These are phyloP conservation scores for Prinsepia uniflora DNA, from an alignment of 306 rosid species.

Conservation along the genomic window DNA sequence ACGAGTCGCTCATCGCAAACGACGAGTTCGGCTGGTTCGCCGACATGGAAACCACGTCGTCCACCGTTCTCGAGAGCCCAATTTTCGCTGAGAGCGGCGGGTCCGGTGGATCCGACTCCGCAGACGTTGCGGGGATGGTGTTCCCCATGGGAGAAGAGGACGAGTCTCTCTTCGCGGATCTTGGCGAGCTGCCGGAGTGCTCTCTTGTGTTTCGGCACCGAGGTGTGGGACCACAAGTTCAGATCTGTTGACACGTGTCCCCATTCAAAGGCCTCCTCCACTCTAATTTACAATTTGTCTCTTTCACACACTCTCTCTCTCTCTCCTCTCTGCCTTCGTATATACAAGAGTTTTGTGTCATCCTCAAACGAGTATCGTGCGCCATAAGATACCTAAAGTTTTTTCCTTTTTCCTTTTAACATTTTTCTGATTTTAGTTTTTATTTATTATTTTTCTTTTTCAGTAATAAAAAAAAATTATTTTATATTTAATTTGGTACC, in stretches of 20 bases:
- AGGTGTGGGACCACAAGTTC: slow-evolving; percentile 53
- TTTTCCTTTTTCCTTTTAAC: not conserved
- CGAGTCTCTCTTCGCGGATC: slow-evolving; percentile 78
- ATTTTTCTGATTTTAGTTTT: not conserved
- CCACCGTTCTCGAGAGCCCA: slow-evolving; percentile 52
- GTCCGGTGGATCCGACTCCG: slow-evolving; percentile 9
- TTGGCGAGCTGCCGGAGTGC: slow-evolving; percentile 91
- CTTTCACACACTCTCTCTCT: slow-evolving; percentile 1
- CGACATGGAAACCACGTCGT: slow-evolving; percentile 59
- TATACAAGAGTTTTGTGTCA: slow-evolving; percentile 15
- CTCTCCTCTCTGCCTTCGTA: slow-evolving; percentile 4
- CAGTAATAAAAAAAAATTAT: slow-evolving; percentile 4
- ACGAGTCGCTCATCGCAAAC: slow-evolving; percentile 26
- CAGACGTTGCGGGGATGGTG: slow-evolving; percentile 40
- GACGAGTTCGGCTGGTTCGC: slow-evolving; percentile 73
- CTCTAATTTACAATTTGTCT: not conserved
- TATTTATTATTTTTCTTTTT: not conserved
- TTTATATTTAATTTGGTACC: not conserved
- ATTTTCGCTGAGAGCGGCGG: slow-evolving; percentile 35
- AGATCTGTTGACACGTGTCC: slow-evolving; percentile 42
- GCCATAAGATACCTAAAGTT: slow-evolving; percentile 24
- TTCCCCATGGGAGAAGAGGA: slow-evolving; percentile 89
- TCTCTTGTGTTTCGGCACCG: slow-evolving; percentile 58
- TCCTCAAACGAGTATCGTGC: slow-evolving; percentile 22
- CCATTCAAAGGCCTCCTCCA: not conserved